Base-by-base conservation (phyloP, 116 monocot species). In the Trichopus zeylanicus region DNA sequence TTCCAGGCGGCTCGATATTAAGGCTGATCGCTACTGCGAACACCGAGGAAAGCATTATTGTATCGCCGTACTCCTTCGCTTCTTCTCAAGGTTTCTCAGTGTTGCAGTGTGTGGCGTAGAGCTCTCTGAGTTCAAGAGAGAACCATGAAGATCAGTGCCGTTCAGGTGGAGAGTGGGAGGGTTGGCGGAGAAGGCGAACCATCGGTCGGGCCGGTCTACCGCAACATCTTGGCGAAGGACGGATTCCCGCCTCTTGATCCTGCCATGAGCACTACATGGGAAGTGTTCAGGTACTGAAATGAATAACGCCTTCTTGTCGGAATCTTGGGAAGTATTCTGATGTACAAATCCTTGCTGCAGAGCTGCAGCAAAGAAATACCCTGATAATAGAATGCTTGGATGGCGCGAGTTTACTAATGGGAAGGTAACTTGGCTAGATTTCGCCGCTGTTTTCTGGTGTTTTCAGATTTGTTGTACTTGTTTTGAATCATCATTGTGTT, bases 361-460 rank as follows among this genome's bases (percentile, higher is more conserved):
- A 27, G 31, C 37, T 12, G 64, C 89, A 48, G 83, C 68, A 27
- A 68, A 83, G 37, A 86, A 86, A 54, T 78, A 81, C 61, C 47
- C 86, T 1, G 57, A 46, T 7, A 89, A 94, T 67, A 75, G 58
- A 57, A 94, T 94, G 94, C 89, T 94, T 27, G 94, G 94, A 51
- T 86, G 94, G 86, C 82, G 94, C 8, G 81, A 86, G 38, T 69
- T 86, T 23, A 54, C 51, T n/a, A 39, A 83, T 46, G 89, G 86
- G 56, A 86, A 80, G 73, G 94, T 31, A 10, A 28, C n/a, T n/a
- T n/a, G n/a, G n/a, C n/a, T n/a, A n/a, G n/a, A n/a, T n/a, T n/a
- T n/a, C n/a, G n/a, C n/a, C n/a, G n/a, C n/a, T n/a, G n/a, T n/a
- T n/a, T 23, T 34, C 21, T 54, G 18, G 0, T 4, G 25, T 18